Base-by-base conservation (phyloP, 2,329 filamentous ascomycete genomes). In the Colletotrichum costaricense region DNA sequence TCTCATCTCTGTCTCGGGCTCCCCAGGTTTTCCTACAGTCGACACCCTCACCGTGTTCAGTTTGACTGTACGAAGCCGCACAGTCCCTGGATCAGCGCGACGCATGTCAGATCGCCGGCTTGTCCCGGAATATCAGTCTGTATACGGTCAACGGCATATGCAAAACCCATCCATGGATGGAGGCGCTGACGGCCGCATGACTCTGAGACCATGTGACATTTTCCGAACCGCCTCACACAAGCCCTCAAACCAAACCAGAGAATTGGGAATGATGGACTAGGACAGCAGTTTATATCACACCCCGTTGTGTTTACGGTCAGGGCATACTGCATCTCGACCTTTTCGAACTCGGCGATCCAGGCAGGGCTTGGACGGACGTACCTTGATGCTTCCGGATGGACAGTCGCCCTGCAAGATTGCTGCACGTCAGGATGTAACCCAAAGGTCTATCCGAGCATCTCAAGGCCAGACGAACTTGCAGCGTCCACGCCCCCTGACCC, bases 361-460 rank as follows among this genome's bases (percentile, higher is more conserved):
- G 22, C 52, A 59, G 30, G 54, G 42, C 54, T 54, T 14, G 55
- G 30, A 63, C 59, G 69, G 65, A 72, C 58, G 58, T 54, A 42
- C 24, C 58, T 63, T 16, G 58, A 63, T 63, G 69, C 63, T 69
- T 72, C 58, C 65, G 58, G 65, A 63, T 63, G 69, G 35, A 59
- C 42, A 69, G 49, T 35, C 28, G 30, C 12, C 26, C n/a, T 64
- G 59, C 28, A 59, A 69, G 54, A 63, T 72, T 69, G 38, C 55
- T 69, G 65, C 66, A 69, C 54, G 54, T 55, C 65, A 69, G 54
- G 54, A 64, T 72, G 54, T 69, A 56, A 59, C 66, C 58, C 54
- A 55, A 30, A 42, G 58, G 30, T 54, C 56, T 16, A 49, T 24
- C n/a, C n/a, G 35, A 42, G 57, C 38, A 60, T 57, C 30, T 58